Conservation (phyloP, 805 yeast species). For the Priceomyces haplophilus region DNA sequence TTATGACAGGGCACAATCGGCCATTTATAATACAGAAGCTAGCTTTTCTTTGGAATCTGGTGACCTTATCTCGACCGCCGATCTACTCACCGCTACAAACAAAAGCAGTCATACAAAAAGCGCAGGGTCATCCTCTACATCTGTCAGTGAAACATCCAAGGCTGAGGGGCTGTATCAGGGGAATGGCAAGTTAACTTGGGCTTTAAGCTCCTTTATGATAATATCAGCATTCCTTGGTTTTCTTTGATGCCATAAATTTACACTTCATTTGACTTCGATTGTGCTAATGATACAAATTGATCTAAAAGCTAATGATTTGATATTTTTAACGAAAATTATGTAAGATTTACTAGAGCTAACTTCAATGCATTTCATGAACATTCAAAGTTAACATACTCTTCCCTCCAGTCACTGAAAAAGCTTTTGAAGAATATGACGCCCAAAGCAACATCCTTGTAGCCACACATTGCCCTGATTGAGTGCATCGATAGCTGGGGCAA, state of each 20-base stretch:
- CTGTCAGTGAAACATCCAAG: slow-evolving; percentile 1
- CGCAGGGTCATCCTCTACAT: slow-evolving; percentile 2
- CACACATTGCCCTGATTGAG: slow-evolving; percentile 37
- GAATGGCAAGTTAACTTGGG: slow-evolving; percentile 5
- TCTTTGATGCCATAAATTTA: slow-evolving; percentile 1
- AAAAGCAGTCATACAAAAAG: not conserved
- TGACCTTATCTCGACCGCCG: not conserved
- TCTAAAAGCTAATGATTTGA: not conserved
- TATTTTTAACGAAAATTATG: not conserved
- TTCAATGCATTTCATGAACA: not conserved
- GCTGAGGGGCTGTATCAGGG: not conserved
- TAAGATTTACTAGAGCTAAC: not conserved
- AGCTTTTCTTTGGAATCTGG: not conserved
- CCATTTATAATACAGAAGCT: not conserved
- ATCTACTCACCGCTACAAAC: not conserved
- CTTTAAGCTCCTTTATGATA: slow-evolving; percentile 2
- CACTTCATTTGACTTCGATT: not conserved
- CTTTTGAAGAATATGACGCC: slow-evolving; percentile 33
- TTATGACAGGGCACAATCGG: not conserved
- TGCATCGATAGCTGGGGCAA: slow-evolving; percentile 86
- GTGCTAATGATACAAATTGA: not conserved
- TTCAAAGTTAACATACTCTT: slow-evolving; percentile 3
- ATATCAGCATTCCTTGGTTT: slow-evolving; percentile 4
- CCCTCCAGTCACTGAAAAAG: slow-evolving; percentile 31
- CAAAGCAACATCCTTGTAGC: slow-evolving; percentile 37